Evolutionary conservation across 1,284 basidiomycete species (phyloP), one percentile per base, ranked within the genome.

Genomic region (Sporisorium graminicola): DNA sequence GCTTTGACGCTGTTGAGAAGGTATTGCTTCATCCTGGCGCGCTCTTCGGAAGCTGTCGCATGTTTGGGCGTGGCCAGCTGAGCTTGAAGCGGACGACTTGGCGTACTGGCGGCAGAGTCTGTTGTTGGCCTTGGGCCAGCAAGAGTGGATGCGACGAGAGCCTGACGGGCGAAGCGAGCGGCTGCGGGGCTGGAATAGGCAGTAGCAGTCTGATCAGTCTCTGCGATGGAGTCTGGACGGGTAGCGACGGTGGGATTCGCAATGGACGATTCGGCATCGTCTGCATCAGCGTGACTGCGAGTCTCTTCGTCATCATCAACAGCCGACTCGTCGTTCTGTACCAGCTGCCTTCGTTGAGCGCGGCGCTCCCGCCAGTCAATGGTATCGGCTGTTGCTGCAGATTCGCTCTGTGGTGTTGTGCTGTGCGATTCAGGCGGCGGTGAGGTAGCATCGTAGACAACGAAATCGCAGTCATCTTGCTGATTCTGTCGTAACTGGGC

Each of bases 1-100:
- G 74, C 74, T 37, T 60, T 69, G 43, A 77, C 74, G 57, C 74
- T 77, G 60, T 77, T 77, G 60, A 77, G 74, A n/a, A 77, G 70
- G 14, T 77, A 77, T 26, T 73, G 70, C 56, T 77, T 77, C 74
- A 77, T 77, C 22, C 60, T 52, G 1, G 71, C 66, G 26, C 66
- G 74, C 31, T 77, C 70, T 14, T 62, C 69, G 0, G 69, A 65
- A 14, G 54, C 52, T 2, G 59, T 33, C 0, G 44, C 60, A 16
- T 69, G 60, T 37, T 52, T 75, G n/a, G 73, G 73, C 8, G 73
- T 75, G 3, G 59, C 63, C 7, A 60, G 59, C 13, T 51, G n/a
- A n/a, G 55, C 33, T 40, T 55, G 58, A 5, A 61, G 47, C 42
- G 58, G 65, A n/a, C 71, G 71, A n/a, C 51, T 60, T 10, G 70